phyloP scores from a whole-genome alignment of 306 rosid genomes.

The Cajanus cajan region DNA sequence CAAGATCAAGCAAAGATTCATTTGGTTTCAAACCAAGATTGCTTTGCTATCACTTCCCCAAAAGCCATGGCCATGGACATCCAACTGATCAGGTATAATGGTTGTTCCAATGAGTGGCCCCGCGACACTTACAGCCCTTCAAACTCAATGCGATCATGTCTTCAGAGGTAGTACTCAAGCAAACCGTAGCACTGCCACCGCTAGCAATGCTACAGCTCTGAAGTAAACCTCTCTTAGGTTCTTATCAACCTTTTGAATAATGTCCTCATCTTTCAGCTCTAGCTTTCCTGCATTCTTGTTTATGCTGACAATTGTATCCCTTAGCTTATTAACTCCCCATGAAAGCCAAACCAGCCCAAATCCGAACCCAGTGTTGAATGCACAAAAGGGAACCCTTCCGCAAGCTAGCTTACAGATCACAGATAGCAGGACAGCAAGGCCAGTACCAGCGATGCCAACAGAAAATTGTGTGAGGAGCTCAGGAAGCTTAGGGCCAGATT shows the following conservation, averaged over 20 bases:
- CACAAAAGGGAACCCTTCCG: conserved; percentile 65
- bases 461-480: conserved; percentile 76
- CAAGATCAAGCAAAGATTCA: conserved; percentile 7
- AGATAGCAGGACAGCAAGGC: conserved; percentile 75
- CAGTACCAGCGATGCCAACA: conserved; percentile 83
- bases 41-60: conserved; percentile 30
- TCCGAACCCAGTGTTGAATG: conserved; percentile 63
- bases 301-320: conserved; percentile 54
- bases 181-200: conserved; percentile 65
- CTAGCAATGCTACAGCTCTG: conserved; percentile 72
- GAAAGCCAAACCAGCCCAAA: conserved; percentile 91
- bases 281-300: conserved; percentile 62
- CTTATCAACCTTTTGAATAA: conserved; percentile 56
- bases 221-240: conserved; percentile 67
- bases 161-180: conserved; percentile 46
- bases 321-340: conserved; percentile 65
- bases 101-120: neutral
- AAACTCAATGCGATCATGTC: neutral
- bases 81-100: neutral
- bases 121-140: conserved; percentile 14
- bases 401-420: conserved; percentile 59
- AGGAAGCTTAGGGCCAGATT: conserved; percentile 79
- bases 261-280: conserved; percentile 61
- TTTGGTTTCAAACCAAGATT: conserved; percentile 9
- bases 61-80: conserved; percentile 5